phyloP scores from a whole-genome alignment of 2,329 filamentous ascomycete species.

The Huntiella moniliformis region DNA sequence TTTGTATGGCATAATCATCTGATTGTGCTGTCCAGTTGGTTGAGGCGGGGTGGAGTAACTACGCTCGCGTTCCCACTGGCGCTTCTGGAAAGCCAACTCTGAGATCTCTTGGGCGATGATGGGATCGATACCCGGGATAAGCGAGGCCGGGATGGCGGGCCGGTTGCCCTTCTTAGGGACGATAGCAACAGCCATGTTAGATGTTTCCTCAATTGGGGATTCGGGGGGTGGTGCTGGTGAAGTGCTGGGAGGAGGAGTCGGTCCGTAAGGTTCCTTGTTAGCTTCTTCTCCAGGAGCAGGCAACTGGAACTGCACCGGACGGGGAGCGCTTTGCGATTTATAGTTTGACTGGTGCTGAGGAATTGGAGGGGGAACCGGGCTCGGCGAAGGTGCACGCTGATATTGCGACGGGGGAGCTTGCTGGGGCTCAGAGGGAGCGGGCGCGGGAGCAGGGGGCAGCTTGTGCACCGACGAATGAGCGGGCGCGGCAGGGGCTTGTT shows the following conservation, averaged over 20 bases:
- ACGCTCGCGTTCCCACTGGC: constrained; percentile 26
- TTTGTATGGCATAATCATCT: constrained; percentile 8
- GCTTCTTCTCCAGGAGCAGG: not conserved
- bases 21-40: constrained; percentile 15
- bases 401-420: constrained; percentile 2
- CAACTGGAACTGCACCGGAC: constrained; percentile 5
- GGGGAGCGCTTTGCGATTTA: constrained; percentile 6
- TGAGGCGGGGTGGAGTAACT: constrained; percentile 22
- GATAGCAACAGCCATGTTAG: constrained; percentile 11
- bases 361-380: constrained; percentile 1
- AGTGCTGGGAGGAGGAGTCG: not conserved
- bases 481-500: not conserved
- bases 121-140: constrained; percentile 43
- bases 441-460: not conserved
- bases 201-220: constrained; percentile 11
- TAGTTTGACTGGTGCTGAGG: constrained; percentile 2
- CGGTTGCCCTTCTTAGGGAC: constrained; percentile 7
- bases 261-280: not conserved
- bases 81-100: constrained; percentile 37
- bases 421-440: not conserved
- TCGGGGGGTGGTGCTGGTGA: not conserved
- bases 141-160: constrained; percentile 33
- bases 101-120: constrained; percentile 35
- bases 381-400: not conserved
- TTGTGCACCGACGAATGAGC: not conserved